These are phyloP conservation scores for Raffaelea deltoideospora DNA, from an alignment of 2,329 filamentous ascomycete species.

Conservation along the genomic window DNA sequence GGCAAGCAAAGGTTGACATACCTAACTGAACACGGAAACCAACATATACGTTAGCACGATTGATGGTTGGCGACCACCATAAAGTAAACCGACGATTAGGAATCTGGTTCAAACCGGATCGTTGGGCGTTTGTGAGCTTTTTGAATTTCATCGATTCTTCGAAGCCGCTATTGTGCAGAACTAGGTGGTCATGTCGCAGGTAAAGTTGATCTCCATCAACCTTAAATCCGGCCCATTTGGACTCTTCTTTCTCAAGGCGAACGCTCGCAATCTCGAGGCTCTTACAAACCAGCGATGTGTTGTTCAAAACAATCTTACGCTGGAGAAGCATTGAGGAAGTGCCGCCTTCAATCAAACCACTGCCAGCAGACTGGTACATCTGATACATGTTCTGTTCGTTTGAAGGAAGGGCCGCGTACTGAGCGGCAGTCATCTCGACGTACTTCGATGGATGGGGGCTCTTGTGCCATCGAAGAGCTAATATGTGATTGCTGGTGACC, in stretches of 20 bases:
- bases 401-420: not conserved
- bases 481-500: constrained; percentile 19
- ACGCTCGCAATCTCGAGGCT: constrained; percentile 26
- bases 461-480: constrained; percentile 12
- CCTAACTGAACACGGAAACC: constrained; percentile 93
- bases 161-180: constrained; percentile 36
- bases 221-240: constrained; percentile 34
- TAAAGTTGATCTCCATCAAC: constrained; percentile 32
- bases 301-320: too few relatives aligned
- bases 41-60: constrained; percentile 92
- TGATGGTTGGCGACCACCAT: constrained; percentile 91
- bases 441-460: not conserved
- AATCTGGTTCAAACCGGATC: constrained; percentile 85
- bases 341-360: too few relatives aligned
- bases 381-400: not conserved
- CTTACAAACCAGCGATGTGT: too few relatives aligned
- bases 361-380: not conserved
- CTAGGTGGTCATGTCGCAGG: constrained; percentile 30
- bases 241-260: constrained; percentile 23
- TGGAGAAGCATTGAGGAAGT: too few relatives aligned
- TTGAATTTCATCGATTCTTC: constrained; percentile 85
- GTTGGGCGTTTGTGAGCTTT: constrained; percentile 92
- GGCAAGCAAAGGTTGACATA: not conserved
- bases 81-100: constrained; percentile 96
- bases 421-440: not conserved